Evolutionary conservation across 768 basidiomycete genomes (phyloP).

Genomic region (Podaxis sp.): DNA sequence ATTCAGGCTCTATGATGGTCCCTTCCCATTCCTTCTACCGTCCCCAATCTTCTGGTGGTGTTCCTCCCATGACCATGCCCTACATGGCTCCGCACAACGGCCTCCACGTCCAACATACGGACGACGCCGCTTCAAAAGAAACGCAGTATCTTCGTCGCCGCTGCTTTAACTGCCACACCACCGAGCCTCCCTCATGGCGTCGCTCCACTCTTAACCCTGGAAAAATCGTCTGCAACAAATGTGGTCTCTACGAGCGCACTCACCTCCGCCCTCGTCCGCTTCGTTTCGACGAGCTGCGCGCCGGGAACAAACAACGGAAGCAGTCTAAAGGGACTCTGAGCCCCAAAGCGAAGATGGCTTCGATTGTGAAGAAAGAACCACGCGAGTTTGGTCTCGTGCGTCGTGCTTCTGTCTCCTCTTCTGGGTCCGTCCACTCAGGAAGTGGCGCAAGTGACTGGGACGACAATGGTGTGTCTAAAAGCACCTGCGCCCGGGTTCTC

Average conservation of each 20-base stretch:
- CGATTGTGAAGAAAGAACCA: conserved; percentile 61
- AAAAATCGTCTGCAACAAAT: conserved; percentile 94
- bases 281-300: conserved; percentile 83
- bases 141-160: conserved; percentile 85
- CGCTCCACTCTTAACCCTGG: conserved; percentile 85
- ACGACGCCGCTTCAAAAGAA: conserved; percentile 87
- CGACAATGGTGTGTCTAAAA: conserved; percentile 56
- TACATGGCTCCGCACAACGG: conserved; percentile 41
- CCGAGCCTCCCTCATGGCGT: conserved; percentile 86
- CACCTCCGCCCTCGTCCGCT: conserved; percentile 79
- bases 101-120: conserved; percentile 80
- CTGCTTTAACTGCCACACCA: conserved; percentile 90
- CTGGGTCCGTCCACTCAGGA: conserved; percentile 48
- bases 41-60: conserved; percentile 22
- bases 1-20: conserved; percentile 52
- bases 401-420: conserved; percentile 62
- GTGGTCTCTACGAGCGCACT: conserved; percentile 86
- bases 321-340: conserved; percentile 33
- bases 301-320: conserved; percentile 81
- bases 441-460: conserved; percentile 77
- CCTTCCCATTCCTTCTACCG: conserved; percentile 59
- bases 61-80: conserved; percentile 25
- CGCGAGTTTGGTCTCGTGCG: conserved; percentile 47
- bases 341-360: conserved; percentile 31
- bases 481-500: conserved; percentile 13